Evolutionary conservation across 1,139 yeast genomes (phyloP).

Genomic region (Pichia inconspicua): DNA sequence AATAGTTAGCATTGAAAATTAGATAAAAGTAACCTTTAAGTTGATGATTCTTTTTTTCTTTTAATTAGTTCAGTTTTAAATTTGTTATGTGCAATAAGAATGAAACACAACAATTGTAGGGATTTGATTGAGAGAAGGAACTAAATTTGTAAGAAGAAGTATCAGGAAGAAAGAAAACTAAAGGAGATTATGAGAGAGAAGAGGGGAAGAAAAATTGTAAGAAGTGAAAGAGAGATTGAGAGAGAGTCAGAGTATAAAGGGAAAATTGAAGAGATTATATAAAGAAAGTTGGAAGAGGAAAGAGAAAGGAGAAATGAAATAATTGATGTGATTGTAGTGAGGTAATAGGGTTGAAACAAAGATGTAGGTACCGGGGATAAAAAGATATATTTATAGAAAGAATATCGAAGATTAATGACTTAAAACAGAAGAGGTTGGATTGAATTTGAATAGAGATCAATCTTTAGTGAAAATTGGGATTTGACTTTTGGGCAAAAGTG

Average conservation of each 20-base stretch:
- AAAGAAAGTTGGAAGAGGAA: not conserved
- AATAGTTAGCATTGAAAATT: not conserved
- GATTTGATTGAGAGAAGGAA: not conserved
- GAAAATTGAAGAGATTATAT: too few relatives aligned
- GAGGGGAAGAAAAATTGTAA: not conserved
- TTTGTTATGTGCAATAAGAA: too few relatives aligned
- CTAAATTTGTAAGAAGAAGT: not conserved
- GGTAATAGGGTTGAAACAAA: not conserved
- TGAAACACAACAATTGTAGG: not conserved
- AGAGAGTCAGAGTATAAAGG: not conserved
- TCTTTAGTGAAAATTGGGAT: not conserved
- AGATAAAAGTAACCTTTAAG: too few relatives aligned
- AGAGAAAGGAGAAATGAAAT: not conserved
- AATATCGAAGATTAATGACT: not conserved
- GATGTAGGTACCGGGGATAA: not conserved
- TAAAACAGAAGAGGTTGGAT: not conserved
- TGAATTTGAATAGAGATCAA: not conserved
- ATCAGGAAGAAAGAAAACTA: too few relatives aligned
- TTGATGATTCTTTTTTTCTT: too few relatives aligned
- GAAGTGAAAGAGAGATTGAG: too few relatives aligned
- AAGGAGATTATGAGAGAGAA: not conserved
- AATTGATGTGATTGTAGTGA: too few relatives aligned
- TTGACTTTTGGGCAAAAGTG: not conserved
- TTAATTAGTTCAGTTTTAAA: not conserved
- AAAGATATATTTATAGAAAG: not conserved